phyloP scores from a whole-genome alignment of 176 grass and related monocot genomes.

The Metroxylon sagu region DNA sequence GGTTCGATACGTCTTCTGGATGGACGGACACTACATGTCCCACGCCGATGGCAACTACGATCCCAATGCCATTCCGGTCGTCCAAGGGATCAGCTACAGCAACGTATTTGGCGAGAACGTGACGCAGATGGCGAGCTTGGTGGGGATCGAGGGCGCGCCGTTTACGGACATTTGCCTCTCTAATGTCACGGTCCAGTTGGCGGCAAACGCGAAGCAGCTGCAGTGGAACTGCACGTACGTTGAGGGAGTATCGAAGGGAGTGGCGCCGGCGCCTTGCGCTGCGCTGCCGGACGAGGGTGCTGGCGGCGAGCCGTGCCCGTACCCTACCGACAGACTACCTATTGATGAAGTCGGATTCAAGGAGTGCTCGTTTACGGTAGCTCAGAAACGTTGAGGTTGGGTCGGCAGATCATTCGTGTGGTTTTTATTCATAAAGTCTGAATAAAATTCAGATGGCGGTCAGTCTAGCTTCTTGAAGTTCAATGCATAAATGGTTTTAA shows the following conservation, averaged over 20 bases:
- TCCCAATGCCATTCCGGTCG: slow-evolving; percentile 57
- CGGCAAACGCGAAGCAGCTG: slow-evolving; percentile 47
- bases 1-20: slow-evolving; percentile 80
- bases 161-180: slow-evolving; percentile 76
- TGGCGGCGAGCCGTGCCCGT: slow-evolving; percentile 36
- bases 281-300: slow-evolving; percentile 22
- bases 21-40: slow-evolving; percentile 76
- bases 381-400: neutral
- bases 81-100: slow-evolving; percentile 70
- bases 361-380: slow-evolving; percentile 40
- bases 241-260: slow-evolving; percentile 42
- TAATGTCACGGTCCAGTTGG: slow-evolving; percentile 47
- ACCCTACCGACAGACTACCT: slow-evolving; percentile 41
- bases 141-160: slow-evolving; percentile 52
- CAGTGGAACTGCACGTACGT: slow-evolving; percentile 66
- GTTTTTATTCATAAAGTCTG: too few species aligned
- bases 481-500: too few species aligned
- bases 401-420: too few species aligned
- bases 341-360: slow-evolving; percentile 38
- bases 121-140: slow-evolving; percentile 38
- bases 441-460: too few species aligned
- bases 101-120: slow-evolving; percentile 63
- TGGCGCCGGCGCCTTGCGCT: slow-evolving; percentile 48
- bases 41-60: slow-evolving; percentile 69
- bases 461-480: too few species aligned